Percentiles rank a stretch among this genome's conserved stretches.
These are phyloP conservation scores for Entrophospora sp. DNA, from an alignment of 192 early-diverging fungal genomes.

Conservation along the genomic window DNA sequence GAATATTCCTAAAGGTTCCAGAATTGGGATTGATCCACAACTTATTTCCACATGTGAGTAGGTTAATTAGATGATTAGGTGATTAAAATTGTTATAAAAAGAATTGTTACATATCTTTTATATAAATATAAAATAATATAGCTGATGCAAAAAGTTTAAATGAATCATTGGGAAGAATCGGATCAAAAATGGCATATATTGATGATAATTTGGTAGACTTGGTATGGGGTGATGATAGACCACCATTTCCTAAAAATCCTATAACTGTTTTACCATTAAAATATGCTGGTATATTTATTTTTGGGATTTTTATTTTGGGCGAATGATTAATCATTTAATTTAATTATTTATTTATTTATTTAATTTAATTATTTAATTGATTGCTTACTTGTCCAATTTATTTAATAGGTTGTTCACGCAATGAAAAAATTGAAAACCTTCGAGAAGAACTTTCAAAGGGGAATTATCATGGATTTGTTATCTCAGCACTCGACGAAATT, in stretches of 20 bases:
- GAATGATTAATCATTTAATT: background rate
- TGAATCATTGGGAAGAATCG: slow-evolving; percentile 44
- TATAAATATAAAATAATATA: slow-evolving; percentile 15
- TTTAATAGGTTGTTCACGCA: slow-evolving; percentile 31
- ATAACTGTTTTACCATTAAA: slow-evolving; percentile 58
- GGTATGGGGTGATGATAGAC: slow-evolving; percentile 69
- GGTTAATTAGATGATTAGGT: too few relatives aligned
- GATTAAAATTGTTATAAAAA: too few relatives aligned
- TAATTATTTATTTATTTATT: background rate
- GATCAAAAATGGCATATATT: slow-evolving; percentile 61
- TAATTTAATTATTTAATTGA: slow-evolving; percentile 2
- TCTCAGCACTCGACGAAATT: slow-evolving; percentile 90
- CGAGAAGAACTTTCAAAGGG: slow-evolving; percentile 59
- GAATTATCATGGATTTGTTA: slow-evolving; percentile 62
- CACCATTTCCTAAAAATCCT: slow-evolving; percentile 57
- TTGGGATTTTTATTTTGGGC: too few relatives aligned
- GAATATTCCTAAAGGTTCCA: slow-evolving; percentile 61
- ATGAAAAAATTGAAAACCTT: slow-evolving; percentile 65
- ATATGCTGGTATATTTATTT: slow-evolving; percentile 51
- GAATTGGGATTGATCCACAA: slow-evolving; percentile 87
- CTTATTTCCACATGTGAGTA: slow-evolving; percentile 66
- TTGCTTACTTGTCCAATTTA: slow-evolving; percentile 24
- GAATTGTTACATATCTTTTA: too few relatives aligned
- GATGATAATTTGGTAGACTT: slow-evolving; percentile 77
- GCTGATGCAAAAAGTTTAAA: slow-evolving; percentile 51